Evolutionary conservation across 2,329 filamentous ascomycete species (phyloP), one percentile per base, ranked within the genome.

Genomic region (Lachnellula cervina): DNA sequence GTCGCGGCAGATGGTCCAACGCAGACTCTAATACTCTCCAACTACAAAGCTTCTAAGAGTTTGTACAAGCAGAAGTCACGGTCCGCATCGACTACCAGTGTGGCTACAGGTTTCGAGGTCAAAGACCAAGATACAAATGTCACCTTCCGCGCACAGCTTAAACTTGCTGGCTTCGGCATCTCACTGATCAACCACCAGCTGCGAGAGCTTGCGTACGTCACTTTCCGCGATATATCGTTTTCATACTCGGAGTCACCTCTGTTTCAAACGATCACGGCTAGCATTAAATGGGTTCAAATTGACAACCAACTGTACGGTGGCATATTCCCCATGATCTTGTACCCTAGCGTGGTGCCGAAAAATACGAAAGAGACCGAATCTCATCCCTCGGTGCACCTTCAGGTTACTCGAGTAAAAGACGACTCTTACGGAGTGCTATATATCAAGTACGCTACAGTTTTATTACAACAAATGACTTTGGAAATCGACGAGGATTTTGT

Each of bases 401-500:
- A 92, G 79, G 80, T 97, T 53, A 97, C 93, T 11, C 83, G 91
- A 32, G 93, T 99, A 70, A 99, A 99, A 76, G 94, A 99, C 67
- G 93, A 99, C 68, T 96, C 92, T 0, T 99, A 97, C 68, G 94
- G 94, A 66, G 94, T 99, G 21, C 77, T 97, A 9, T 99, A 99
- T 73, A 92, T 99, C 80, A 99, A 99, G 72, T 99, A 99, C 71
- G 93, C 94, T 21, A 96, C 93, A 0, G 73, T 99, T 46, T 77
- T 99, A 34, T 77, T 99, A 46, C 94, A 99, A 72, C 92, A 99
- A 72, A 97, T 99, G 92, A 99, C 94, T 0, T 80, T 99, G 2
- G 94, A 99, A 66, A 85, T 99, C 49, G 94, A 99, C 62, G 94
- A 99, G 67, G 94, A 99, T 70, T 99, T 99, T 73, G 92, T 99